A percentile compares a stretch with the other conserved stretches of the same genome.
These are phyloP conservation scores for Hygrocybe punicea DNA, from an alignment of 768 basidiomycete species.

Conservation along the genomic window DNA sequence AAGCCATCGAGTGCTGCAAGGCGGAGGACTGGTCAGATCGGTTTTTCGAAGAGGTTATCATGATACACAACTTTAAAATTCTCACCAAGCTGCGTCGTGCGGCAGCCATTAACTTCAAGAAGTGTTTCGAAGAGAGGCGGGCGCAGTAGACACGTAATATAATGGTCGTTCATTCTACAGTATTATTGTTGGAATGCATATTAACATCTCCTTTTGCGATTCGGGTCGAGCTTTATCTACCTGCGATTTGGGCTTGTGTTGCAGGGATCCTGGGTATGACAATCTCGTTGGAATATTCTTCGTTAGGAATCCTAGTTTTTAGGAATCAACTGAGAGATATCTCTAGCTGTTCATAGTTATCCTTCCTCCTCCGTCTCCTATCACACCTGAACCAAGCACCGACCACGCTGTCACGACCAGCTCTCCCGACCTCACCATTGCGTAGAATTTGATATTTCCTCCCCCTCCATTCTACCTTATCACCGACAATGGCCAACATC, in stretches of 20 bases:
- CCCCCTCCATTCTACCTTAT: slow-evolving; percentile 87
- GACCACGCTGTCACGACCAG: slow-evolving; percentile 14
- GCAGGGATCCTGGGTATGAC: too few relatives aligned
- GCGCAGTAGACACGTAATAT: too few relatives aligned
- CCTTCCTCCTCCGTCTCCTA: slow-evolving; percentile 13
- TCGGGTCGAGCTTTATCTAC: too few relatives aligned
- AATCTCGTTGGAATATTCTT: too few relatives aligned
- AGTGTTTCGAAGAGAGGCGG: too few relatives aligned
- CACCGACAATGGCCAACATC: slow-evolving; percentile 74
- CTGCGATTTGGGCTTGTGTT: too few relatives aligned
- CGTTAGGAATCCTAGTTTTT: too few relatives aligned
- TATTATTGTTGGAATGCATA: too few relatives aligned
- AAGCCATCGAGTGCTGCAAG: slow-evolving; percentile 43
- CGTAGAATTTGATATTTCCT: slow-evolving; percentile 65
- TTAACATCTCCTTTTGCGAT: too few relatives aligned
- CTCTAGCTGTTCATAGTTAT: slow-evolving; percentile 36
- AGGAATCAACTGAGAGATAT: too few relatives aligned
- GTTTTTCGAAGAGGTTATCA: slow-evolving; percentile 59
- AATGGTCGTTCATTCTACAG: too few relatives aligned
- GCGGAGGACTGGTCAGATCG: slow-evolving; percentile 55
- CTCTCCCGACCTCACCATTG: slow-evolving; percentile 65
- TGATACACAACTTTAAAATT: slow-evolving; percentile 53
- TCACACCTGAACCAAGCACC: slow-evolving; percentile 24
- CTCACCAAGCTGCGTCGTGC: slow-evolving; percentile 5
- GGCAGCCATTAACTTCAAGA: background rate